These are phyloP conservation scores for Chytriomyces sp. DNA, from an alignment of 192 early-diverging fungal genomes.

Conservation along the genomic window DNA sequence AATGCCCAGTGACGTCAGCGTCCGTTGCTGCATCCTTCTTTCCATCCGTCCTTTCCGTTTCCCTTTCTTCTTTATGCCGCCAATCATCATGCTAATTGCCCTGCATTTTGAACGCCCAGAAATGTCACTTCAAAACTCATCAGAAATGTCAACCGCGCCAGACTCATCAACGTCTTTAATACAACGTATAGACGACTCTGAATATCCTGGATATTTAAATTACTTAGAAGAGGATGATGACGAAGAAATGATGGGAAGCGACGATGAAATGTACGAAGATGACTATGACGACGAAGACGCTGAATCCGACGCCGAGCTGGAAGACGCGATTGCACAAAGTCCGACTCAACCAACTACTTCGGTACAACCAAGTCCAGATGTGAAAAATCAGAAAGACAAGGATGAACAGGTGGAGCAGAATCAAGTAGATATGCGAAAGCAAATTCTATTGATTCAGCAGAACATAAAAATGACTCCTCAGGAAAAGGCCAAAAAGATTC, in stretches of 20 bases:
- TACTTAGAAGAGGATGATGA: conserved; percentile 7
- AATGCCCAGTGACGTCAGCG: neutral
- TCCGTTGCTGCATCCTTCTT: neutral
- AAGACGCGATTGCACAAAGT: neutral
- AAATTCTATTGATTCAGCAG: conserved; percentile 70
- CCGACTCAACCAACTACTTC: neutral
- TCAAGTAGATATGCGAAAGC: conserved; percentile 61
- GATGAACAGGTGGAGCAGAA: conserved; percentile 28
- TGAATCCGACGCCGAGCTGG: neutral
- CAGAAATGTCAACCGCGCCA: neutral
- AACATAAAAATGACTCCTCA: conserved; percentile 51
- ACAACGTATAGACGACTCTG: neutral
- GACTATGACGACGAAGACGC: conserved; percentile 26
- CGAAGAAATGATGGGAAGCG: conserved; percentile 7
- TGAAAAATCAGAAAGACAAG: conserved; percentile 15
- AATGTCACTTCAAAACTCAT: neutral
- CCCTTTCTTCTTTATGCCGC: neutral
- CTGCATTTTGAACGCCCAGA: no score
- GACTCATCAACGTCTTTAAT: neutral
- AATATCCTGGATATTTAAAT: neutral
- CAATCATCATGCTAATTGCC: no score
- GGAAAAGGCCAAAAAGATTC: conserved; percentile 72
- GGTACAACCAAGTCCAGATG: neutral
- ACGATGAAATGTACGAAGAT: conserved; percentile 28
- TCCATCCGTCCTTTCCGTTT: neutral